Evolutionary conservation across 106 monocot genomes (phyloP).

Genomic region (Xerophyta viscosa): DNA sequence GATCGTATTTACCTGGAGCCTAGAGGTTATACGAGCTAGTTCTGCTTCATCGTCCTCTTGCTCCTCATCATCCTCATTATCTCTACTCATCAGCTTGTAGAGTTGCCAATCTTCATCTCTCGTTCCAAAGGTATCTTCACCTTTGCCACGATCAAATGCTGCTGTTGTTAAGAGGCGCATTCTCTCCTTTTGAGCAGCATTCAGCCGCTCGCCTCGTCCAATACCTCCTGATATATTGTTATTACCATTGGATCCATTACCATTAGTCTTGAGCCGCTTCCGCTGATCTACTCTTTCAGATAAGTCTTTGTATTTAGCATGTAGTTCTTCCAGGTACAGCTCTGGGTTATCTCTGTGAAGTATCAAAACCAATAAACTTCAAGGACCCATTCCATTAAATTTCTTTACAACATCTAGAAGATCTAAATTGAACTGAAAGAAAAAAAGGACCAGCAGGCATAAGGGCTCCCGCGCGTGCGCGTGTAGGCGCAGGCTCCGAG

Average conservation of each 20-base stretch:
- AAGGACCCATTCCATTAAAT: too few relatives aligned
- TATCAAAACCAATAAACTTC: too few relatives aligned
- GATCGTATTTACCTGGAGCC: conserved; percentile 43
- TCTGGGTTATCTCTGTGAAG: conserved; percentile 78
- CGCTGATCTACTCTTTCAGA: conserved; percentile 72
- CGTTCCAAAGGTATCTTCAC: conserved; percentile 93
- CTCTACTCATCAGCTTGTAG: conserved; percentile 94
- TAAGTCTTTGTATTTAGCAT: conserved; percentile 61
- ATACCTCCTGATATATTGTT: conserved; percentile 47
- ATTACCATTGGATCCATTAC: conserved; percentile 49
- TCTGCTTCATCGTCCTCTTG: conserved; percentile 76
- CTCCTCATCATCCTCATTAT: conserved; percentile 82
- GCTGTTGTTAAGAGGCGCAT: conserved; percentile 95
- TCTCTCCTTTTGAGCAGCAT: conserved; percentile 87
- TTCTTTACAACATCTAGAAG: too few relatives aligned
- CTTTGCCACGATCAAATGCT: conserved; percentile 92
- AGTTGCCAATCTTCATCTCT: conserved; percentile 98
- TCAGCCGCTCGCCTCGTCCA: conserved; percentile 89
- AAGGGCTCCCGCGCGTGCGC: too few relatives aligned
- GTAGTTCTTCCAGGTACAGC: conserved; percentile 78
- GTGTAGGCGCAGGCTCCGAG: too few relatives aligned
- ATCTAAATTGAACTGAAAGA: too few relatives aligned
- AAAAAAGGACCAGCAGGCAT: too few relatives aligned
- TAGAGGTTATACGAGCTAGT: conserved; percentile 54
- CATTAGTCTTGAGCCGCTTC: conserved; percentile 76